Evolutionary conservation across 208 protist genomes (phyloP), one percentile per base, ranked within the genome.

Genomic region (Tetramitus jugosus): DNA sequence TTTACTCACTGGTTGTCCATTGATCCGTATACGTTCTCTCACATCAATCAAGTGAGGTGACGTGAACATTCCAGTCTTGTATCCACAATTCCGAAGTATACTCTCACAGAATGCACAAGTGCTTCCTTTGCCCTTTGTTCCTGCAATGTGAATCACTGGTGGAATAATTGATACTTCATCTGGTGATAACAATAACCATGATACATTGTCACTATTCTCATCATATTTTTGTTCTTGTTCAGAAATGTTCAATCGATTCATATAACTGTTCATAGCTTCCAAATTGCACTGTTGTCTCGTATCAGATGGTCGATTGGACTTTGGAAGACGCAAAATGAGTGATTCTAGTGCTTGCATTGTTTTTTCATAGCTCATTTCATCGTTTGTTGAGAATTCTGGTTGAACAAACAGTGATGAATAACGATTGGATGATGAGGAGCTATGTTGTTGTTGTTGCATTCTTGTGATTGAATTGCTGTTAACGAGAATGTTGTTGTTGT

Each of bases 111-210:
- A 94, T 14, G 87, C 82, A 13, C 87, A 84, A 8, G 91, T 93
- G 0, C 89, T 92, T 33, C 92, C 92, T 71, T 96, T 96, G 6
- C 92, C 92, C 67, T 96, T 96, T 1, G 92, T 96, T 60, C 92
- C 92, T 39, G 92, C 88, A 14, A 96, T 84, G 78, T 96, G 93
- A 29, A 96, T 89, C n/a, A n/a, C n/a, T n/a, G n/a, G n/a, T n/a
- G n/a, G n/a, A n/a, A n/a, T n/a, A n/a, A n/a, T n/a, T n/a, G n/a
- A n/a, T n/a, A n/a, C n/a, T n/a, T n/a, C n/a, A n/a, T n/a, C n/a
- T n/a, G n/a, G n/a, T n/a, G n/a, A n/a, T n/a, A n/a, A n/a, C n/a
- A n/a, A n/a, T n/a, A n/a, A n/a, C n/a, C n/a, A n/a, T n/a, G n/a
- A n/a, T n/a, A n/a, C n/a, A n/a, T n/a, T n/a, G n/a, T n/a, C n/a